Conservation (phyloP, 805 yeast species). For the Saccharomycopsis babjevae region DNA sequence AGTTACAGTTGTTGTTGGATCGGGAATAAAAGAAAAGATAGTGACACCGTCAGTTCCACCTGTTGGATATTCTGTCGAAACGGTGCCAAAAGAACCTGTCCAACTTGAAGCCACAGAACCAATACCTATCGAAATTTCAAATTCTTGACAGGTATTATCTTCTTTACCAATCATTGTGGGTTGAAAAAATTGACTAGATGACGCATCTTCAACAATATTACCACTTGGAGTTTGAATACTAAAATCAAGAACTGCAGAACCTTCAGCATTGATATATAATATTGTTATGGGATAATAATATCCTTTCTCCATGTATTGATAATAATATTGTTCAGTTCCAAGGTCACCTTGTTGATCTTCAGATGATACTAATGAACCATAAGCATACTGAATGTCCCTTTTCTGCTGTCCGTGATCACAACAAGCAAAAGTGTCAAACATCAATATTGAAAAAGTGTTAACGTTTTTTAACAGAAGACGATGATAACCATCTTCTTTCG, state of each 20-base stretch:
- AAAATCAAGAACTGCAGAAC: slow-evolving; percentile 16
- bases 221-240: slow-evolving; percentile 4
- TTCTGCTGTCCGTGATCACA: too few species aligned
- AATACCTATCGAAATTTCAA: not conserved
- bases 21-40: not conserved
- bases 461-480: too few species aligned
- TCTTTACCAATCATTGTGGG: not conserved
- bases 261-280: slow-evolving; percentile 16
- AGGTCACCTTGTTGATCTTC: slow-evolving; percentile 18
- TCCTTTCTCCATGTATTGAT: not conserved
- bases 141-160: not conserved
- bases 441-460: too few species aligned
- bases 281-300: not conserved
- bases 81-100: slow-evolving; percentile 5
- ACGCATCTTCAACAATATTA: not conserved
- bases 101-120: slow-evolving; percentile 1
- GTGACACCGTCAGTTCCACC: not conserved
- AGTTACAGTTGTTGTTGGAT: not conserved
- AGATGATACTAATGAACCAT: too few species aligned
- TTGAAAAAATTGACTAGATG: not conserved
- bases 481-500: too few species aligned
- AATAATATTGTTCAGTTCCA: not conserved
- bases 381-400: too few species aligned
- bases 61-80: not conserved
- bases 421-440: too few species aligned